These are phyloP conservation scores for Lachnellula cervina DNA, from an alignment of 2,329 filamentous ascomycete species.

Conservation along the genomic window DNA sequence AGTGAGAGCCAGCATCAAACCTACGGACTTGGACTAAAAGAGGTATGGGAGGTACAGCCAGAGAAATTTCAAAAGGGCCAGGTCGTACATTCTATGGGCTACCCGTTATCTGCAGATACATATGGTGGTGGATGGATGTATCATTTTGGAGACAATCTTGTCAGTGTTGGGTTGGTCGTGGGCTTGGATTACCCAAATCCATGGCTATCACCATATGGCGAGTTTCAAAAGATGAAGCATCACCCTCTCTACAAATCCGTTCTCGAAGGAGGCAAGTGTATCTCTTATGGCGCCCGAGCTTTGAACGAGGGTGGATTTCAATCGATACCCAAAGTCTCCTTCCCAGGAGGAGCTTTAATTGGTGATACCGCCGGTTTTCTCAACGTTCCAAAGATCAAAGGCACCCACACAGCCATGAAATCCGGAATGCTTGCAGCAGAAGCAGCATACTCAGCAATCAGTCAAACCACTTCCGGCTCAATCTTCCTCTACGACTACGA, in stretches of 20 bases:
- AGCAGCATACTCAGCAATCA: conserved; percentile 75
- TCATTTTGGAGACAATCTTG: conserved; percentile 96
- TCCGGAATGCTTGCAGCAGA: conserved; percentile 95
- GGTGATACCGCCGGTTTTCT: conserved; percentile 95
- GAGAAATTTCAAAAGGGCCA: conserved; percentile 87
- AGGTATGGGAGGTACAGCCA: conserved; percentile 93
- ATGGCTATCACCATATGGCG: conserved; percentile 89
- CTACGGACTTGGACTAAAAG: conserved; percentile 90
- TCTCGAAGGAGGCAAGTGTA: conserved; percentile 94
- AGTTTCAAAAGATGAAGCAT: conserved; percentile 98
- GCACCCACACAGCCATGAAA: conserved; percentile 96
- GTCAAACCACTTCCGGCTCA: conserved; percentile 53
- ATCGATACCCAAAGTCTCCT: conserved; percentile 94
- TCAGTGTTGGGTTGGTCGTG: conserved; percentile 85
- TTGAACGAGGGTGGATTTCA: conserved; percentile 95
- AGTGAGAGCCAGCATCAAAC: conserved; percentile 90
- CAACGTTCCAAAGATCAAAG: conserved; percentile 98
- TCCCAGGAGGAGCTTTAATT: conserved; percentile 91
- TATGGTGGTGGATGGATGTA: conserved; percentile 99
- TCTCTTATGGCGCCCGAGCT: conserved; percentile 90
- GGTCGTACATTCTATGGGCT: conserved; percentile 87
- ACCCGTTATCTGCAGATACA: conserved; percentile 79
- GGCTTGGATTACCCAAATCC: conserved; percentile 95
- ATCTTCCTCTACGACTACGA: conserved; percentile 96
- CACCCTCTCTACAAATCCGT: conserved; percentile 85